Evolutionary conservation across 2,329 filamentous ascomycete species (phyloP), one percentile per base, ranked within the genome.

Genomic region (Pestalotiopsis sp.): DNA sequence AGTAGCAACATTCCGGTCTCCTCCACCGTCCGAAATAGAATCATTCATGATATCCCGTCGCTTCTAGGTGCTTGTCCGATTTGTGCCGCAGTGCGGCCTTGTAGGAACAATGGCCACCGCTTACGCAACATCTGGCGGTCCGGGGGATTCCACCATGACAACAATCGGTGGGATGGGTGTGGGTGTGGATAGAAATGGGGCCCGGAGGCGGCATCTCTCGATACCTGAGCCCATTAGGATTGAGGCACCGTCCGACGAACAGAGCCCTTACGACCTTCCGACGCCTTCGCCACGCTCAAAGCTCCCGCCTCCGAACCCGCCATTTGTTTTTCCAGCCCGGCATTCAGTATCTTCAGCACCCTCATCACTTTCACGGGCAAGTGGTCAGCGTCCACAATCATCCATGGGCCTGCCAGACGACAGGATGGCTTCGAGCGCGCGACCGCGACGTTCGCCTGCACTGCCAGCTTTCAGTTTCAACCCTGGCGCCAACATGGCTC

Each of bases 301-400:
- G 57, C 77, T 78, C 27, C 86, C 87, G 66, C 83, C 83, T 65
- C 89, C 89, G 61, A 92, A 92, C 66, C 90, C 90, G 38, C 86
- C 85, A 5, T 92, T 92, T 74, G 84, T 89, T 68, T 92, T 92
- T 73, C 91, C 90, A 1, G 79, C 83, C 25, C 79, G 82, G 61
- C 80, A 84, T 7, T 77, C 85, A 1, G 81, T 86, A 6, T 81
- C 82, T 23, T 84, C 85, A 1, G 82, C 84, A 3, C 82, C 85
- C 2, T 81, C 84, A 3, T 82, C 84, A 0, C 82, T 82, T 59
- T 84, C 87, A 9, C 81, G 87, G 70, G 79, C 84, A 0, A 82
- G 82, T 2, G 84, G 83, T 52, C 84, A 85, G 74, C 84, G 87
- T 57, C 86, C 86, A 67, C 81, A 83, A 74, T 89, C 88, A 1